Conservation (phyloP, 2,329 filamentous ascomycete genomes). For the Lasiodiplodia citricola region DNA sequence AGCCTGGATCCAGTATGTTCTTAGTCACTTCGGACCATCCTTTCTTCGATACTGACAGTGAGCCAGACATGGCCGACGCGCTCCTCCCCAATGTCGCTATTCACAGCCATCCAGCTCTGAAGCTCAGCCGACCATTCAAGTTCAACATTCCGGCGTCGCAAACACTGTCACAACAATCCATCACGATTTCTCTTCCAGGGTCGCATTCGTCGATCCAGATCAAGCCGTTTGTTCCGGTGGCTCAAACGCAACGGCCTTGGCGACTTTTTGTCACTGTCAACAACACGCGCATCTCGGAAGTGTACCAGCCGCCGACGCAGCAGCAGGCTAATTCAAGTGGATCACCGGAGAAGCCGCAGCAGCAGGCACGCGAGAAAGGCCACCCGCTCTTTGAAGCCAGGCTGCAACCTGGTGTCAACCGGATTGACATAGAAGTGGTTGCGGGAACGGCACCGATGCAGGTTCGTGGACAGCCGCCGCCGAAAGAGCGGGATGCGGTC, state of each 20-base stretch:
- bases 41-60: neutral
- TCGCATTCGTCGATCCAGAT: conserved; percentile 75
- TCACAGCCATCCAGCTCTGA: conserved; percentile 68
- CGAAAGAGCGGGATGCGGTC: conserved; percentile 55
- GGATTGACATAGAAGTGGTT: conserved; percentile 78
- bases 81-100: conserved; percentile 21
- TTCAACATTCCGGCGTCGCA: conserved; percentile 70
- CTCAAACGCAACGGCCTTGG: conserved; percentile 71
- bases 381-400: conserved; percentile 77
- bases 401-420: conserved; percentile 74
- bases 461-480: conserved; percentile 30
- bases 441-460: conserved; percentile 65
- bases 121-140: conserved; percentile 65
- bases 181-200: conserved; percentile 72
- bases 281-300: conserved; percentile 64
- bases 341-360: conserved; percentile 26
- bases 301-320: conserved; percentile 53
- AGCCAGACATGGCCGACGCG: conserved; percentile 13
- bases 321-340: conserved; percentile 31
- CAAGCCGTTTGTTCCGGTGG: conserved; percentile 67
- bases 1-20: conserved; percentile 14
- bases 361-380: conserved; percentile 50
- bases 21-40: too few species aligned
- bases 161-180: conserved; percentile 70
- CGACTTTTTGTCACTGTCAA: conserved; percentile 78